Evolutionary conservation across 495 filamentous ascomycete species (phyloP), one percentile per base, ranked within the genome.

Genomic region (Penicillium lividum): DNA sequence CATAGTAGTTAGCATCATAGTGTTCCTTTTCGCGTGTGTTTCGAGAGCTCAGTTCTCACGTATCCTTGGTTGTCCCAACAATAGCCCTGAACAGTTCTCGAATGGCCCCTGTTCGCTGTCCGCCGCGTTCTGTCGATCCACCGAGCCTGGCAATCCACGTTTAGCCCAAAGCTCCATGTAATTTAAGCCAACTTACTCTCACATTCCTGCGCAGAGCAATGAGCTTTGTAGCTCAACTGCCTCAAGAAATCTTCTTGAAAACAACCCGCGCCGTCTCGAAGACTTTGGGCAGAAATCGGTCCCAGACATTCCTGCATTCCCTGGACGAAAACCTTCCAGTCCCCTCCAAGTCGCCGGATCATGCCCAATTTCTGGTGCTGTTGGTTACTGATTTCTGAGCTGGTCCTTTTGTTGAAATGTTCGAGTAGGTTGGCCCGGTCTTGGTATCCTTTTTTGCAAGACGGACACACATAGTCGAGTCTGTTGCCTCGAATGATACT

Each of bases 371-470:
- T 49, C 4, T 16, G 11, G 7, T 49, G 46, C n/a, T 29, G 10
- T 6, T 30, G 11, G 13, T 49, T 49, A 15, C 28, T 29, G 7
- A 31, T 15, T 15, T 49, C 46, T 7, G 46, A 49, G 15, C 16
- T 29, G 11, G 46, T 31, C 13, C 27, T 49, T n/a, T 49, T 49
- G 7, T 49, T 49, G 6, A 49, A 49, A 49, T 49, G 46, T 31
- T 49, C 46, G 25, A 29, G 25, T 10, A 49, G 28, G 11, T 49
- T 27, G 13, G 28, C 27, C 15, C 46, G 10, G 10, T 49, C 46
- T 30, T 49, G 46, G 6, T 49, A 49, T 6, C 46, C 46, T 16
- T 49, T 49, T 16, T 49, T 49, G n/a, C 46, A 49, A 5, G 46
- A 31, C 6, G 46, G 46, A 30, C 46, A 49, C 6, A 49, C n/a